Evolutionary conservation across 2,329 filamentous ascomycete genomes (phyloP).

Genomic region (Lecanosticta acicola): DNA sequence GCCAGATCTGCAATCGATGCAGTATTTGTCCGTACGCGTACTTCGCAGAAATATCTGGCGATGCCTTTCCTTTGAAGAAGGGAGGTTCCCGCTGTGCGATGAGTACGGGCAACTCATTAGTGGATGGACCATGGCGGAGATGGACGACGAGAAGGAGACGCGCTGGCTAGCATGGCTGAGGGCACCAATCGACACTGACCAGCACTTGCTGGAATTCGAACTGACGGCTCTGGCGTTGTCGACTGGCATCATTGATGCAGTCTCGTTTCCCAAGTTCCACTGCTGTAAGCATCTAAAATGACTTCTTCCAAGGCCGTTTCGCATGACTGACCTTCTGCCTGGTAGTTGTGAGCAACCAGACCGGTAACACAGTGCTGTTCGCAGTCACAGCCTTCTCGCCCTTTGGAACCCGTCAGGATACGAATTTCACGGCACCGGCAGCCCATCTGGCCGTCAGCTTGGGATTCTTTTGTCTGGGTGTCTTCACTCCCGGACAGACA

Average conservation of each 20-base stretch:
- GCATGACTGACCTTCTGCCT: background rate
- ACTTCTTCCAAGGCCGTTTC: background rate
- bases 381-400: conserved; percentile 43
- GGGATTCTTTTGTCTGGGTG: conserved; percentile 52
- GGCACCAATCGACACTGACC: conserved; percentile 5
- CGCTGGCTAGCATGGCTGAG: no score
- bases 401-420: conserved; percentile 8
- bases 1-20: no score
- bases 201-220: conserved; percentile 28
- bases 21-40: no score
- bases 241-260: conserved; percentile 49
- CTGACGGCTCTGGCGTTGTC: conserved; percentile 37
- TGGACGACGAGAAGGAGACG: no score
- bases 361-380: conserved; percentile 59
- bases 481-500: conserved; percentile 52
- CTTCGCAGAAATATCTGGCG: no score
- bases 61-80: no score
- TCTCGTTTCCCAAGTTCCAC: conserved; percentile 56
- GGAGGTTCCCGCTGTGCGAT: no score
- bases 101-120: no score
- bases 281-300: conserved; percentile 31
- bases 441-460: conserved; percentile 53
- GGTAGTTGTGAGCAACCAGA: conserved; percentile 57
- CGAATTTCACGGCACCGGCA: conserved; percentile 6
- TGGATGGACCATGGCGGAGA: no score